These are phyloP conservation scores for Fimicolochytrium jonesii DNA, from an alignment of 192 early-diverging fungal species.

Conservation along the genomic window DNA sequence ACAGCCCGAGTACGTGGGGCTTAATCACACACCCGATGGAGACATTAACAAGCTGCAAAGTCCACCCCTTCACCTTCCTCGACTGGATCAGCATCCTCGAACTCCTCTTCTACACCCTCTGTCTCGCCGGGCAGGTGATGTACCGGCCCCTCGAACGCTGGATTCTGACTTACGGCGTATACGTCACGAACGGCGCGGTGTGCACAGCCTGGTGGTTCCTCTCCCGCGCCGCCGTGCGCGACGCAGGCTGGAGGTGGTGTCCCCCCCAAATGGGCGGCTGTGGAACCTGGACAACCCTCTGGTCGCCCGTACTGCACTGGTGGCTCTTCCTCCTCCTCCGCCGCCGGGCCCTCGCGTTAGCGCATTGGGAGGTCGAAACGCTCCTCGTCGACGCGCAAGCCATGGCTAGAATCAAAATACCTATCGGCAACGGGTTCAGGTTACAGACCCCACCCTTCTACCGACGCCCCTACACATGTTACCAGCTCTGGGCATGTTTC, in stretches of 20 bases:
- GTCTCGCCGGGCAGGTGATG: neutral
- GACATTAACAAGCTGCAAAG: too few relatives aligned
- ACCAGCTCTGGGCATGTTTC: constrained; percentile 19
- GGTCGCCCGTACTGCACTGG: constrained; percentile 20
- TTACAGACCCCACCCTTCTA: too few relatives aligned
- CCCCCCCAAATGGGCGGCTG: too few relatives aligned
- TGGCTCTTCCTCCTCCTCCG: constrained; percentile 16
- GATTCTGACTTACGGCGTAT: constrained; percentile 11
- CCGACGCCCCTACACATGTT: constrained; percentile 2
- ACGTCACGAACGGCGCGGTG: constrained; percentile 20
- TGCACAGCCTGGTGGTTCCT: constrained; percentile 27
- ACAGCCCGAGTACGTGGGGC: neutral
- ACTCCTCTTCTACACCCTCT: constrained; percentile 8
- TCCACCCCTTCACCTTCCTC: constrained; percentile 14
- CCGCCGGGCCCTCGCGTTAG: neutral
- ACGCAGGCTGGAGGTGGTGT: neutral
- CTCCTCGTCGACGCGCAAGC: neutral
- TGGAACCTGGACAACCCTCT: constrained; percentile 18
- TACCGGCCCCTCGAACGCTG: constrained; percentile 12
- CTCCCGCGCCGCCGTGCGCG: neutral
- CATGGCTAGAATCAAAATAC: neutral
- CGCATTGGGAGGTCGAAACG: constrained; percentile 15
- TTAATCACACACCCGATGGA: neutral
- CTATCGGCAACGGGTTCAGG: too few relatives aligned
- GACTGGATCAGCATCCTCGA: constrained; percentile 10